Evolutionary conservation across 2,329 filamentous ascomycete species (phyloP).

Genomic region (Paraconiothyrium brasiliense): DNA sequence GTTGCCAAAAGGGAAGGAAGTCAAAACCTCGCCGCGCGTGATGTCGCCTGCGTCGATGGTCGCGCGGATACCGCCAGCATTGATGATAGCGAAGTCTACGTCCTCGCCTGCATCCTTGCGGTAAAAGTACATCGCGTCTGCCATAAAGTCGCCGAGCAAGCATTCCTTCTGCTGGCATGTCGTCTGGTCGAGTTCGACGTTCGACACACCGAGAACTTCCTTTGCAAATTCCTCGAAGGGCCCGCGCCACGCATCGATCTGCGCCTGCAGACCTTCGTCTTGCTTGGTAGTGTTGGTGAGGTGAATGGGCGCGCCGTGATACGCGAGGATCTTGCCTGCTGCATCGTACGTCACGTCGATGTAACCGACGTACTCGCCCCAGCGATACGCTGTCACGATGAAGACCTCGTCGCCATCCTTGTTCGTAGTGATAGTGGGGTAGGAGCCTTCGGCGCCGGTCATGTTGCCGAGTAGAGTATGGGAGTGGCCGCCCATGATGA

Average conservation of each 20-base stretch:
- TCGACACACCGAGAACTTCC: conserved; percentile 65
- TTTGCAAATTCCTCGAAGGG: conserved; percentile 70
- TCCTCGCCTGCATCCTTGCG: conserved; percentile 59
- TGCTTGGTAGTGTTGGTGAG: conserved; percentile 68
- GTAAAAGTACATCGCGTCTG: conserved; percentile 69
- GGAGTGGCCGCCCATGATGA: conserved; percentile 72
- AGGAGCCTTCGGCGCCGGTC: conserved; percentile 66
- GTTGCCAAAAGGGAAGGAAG: conserved; percentile 73
- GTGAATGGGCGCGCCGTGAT: conserved; percentile 71
- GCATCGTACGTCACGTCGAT: conserved; percentile 72
- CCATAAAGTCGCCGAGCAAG: conserved; percentile 53
- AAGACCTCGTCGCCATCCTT: conserved; percentile 72
- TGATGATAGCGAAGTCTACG: conserved; percentile 68
- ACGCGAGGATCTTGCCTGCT: conserved; percentile 68
- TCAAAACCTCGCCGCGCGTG: conserved; percentile 70
- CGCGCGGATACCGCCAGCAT: conserved; percentile 71
- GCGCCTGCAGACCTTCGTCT: conserved; percentile 65
- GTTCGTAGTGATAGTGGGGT: conserved; percentile 71
- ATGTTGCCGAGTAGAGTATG: conserved; percentile 68
- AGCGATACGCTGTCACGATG: conserved; percentile 72
- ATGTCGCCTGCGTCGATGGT: conserved; percentile 69
- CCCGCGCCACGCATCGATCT: conserved; percentile 67
- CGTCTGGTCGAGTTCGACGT: conserved; percentile 67
- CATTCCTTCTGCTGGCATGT: conserved; percentile 69
- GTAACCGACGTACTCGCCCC: conserved; percentile 74